Evolutionary conservation across 768 basidiomycete genomes (phyloP).

Genomic region (Boletus sp.): DNA sequence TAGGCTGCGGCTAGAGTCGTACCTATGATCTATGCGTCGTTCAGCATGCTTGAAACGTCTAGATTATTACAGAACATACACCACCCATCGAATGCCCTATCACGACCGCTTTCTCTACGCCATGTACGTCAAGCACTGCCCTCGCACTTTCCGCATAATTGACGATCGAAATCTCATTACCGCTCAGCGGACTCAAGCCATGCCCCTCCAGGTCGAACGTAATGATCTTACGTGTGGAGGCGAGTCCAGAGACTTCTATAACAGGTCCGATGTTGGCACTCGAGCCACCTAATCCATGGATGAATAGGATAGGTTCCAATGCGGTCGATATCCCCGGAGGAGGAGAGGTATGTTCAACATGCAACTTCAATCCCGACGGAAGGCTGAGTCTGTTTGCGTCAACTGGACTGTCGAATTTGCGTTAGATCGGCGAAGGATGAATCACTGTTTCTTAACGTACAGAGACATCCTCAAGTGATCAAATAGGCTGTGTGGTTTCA

Average conservation of each 20-base stretch:
- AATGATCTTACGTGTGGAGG: conserved; percentile 12
- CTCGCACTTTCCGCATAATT: conserved; percentile 10
- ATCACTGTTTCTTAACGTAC: not conserved
- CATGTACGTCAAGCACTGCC: conserved; percentile 13
- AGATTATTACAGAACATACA: not conserved
- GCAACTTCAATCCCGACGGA: conserved; percentile 3
- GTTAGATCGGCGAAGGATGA: not conserved
- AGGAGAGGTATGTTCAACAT: not conserved
- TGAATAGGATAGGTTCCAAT: conserved; percentile 4
- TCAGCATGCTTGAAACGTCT: not conserved
- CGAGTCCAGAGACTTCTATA: conserved; percentile 9
- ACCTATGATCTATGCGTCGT: not conserved
- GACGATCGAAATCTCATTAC: conserved; percentile 11
- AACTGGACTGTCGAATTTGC: conserved; percentile 1
- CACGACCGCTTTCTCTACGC: conserved; percentile 2
- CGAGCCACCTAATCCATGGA: conserved; percentile 1
- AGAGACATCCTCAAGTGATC: not conserved
- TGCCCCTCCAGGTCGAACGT: conserved; percentile 12
- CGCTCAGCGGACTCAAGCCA: conserved; percentile 12
- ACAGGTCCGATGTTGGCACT: conserved; percentile 7
- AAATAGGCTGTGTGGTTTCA: not conserved
- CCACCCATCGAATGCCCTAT: conserved; percentile 7
- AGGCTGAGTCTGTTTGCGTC: conserved; percentile 2
- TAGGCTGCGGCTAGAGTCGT: not conserved
- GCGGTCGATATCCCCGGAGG: not conserved